phyloP scores from a whole-genome alignment of 202 grass and related monocot species.

The Elaeis oleifera region DNA sequence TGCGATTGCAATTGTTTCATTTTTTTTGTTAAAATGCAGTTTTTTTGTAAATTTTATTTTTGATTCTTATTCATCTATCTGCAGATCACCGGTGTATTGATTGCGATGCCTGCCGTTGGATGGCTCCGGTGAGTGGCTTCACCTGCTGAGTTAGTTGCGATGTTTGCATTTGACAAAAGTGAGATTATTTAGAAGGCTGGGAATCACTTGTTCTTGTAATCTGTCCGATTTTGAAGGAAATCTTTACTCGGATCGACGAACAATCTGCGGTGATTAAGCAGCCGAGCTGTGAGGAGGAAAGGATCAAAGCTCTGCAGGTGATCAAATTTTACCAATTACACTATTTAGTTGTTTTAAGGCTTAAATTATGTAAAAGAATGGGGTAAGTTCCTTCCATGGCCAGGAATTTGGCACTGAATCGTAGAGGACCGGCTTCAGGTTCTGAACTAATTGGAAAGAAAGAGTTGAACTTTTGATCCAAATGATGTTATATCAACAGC shows the following conservation, averaged over 20 bases:
- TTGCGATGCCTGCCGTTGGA: conserved; percentile 90
- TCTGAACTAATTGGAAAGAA: too few species aligned
- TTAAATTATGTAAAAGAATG: neutral
- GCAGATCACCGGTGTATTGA: conserved; percentile 80
- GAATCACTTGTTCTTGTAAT: neutral
- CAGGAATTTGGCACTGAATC: too few species aligned
- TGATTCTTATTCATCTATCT: neutral
- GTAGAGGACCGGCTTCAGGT: too few species aligned
- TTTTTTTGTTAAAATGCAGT: neutral
- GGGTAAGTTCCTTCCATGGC: too few species aligned
- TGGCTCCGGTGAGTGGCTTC: conserved; percentile 45
- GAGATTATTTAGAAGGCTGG: neutral
- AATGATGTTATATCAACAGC: too few species aligned
- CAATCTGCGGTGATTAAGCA: conserved; percentile 54
- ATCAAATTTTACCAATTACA: neutral
- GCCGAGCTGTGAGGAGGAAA: conserved; percentile 47
- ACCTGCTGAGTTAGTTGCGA: neutral
- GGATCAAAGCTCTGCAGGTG: conserved; percentile 63
- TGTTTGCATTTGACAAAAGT: neutral
- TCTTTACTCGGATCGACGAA: conserved; percentile 52
- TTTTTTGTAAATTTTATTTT: neutral
- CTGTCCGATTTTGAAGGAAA: conserved; percentile 30
- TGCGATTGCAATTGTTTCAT: neutral
- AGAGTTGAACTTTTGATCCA: too few species aligned
- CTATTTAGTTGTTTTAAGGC: neutral